Percentiles rank a stretch among this genome's conserved stretches.
Conservation (phyloP, 83 land plant genomes). For the Picea engelmannii region DNA sequence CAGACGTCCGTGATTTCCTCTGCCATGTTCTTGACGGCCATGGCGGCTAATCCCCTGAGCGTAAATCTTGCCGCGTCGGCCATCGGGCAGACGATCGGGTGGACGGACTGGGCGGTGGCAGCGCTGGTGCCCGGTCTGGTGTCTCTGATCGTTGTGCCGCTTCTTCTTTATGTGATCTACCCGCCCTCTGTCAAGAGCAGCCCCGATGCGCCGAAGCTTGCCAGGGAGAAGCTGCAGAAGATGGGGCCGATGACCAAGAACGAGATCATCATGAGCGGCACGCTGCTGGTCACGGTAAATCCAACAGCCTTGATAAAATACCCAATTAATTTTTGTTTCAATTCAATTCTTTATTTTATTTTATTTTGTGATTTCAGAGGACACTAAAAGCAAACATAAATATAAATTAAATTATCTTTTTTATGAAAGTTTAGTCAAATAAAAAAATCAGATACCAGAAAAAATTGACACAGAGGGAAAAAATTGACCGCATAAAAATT, state of each 20-base stretch:
- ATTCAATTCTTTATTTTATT: too few relatives aligned
- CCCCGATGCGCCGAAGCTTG: conserved; percentile 95
- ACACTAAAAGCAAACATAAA: too few relatives aligned
- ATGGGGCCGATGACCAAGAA: conserved; percentile 97
- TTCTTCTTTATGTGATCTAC: conserved; percentile 77
- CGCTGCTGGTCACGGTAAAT: conserved; percentile 85
- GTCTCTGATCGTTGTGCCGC: conserved; percentile 78
- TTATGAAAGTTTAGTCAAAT: too few relatives aligned
- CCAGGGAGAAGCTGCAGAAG: conserved; percentile 78
- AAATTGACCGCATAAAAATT: too few relatives aligned
- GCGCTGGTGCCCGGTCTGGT: conserved; percentile 90
- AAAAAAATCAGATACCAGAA: too few relatives aligned
- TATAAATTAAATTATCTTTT: too few relatives aligned
- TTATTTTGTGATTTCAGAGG: too few relatives aligned
- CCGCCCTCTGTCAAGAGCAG: conserved; percentile 90
- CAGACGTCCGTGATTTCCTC: conserved; percentile 94
- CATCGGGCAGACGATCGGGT: conserved; percentile 79
- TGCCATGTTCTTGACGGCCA: conserved; percentile 91
- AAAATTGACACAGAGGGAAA: too few relatives aligned
- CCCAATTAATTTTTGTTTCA: too few relatives aligned
- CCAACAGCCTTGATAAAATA: too few relatives aligned
- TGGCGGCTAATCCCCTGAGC: conserved; percentile 93
- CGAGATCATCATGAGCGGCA: conserved; percentile 86
- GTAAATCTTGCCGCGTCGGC: conserved; percentile 70
- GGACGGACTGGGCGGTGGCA: conserved; percentile 97